Percentiles rank a stretch among this genome's conserved stretches.
These are phyloP conservation scores for Pilobolus umbonatus DNA, from an alignment of 192 early-diverging fungal species.

Conservation along the genomic window DNA sequence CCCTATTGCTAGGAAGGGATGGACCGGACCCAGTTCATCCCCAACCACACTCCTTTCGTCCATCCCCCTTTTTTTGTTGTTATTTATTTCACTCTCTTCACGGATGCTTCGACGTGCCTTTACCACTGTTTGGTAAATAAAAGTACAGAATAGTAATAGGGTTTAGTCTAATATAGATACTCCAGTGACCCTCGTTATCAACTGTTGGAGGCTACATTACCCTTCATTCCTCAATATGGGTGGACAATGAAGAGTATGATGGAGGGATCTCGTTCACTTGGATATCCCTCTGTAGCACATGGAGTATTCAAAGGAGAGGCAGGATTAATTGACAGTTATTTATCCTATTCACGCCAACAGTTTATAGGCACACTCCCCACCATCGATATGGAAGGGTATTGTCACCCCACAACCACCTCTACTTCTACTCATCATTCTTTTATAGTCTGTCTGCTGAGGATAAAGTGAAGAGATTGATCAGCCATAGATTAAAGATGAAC, in stretches of 20 bases:
- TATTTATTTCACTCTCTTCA: no score
- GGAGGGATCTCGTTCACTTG: slow-evolving; percentile 60
- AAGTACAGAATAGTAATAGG: no score
- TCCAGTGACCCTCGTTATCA: not conserved
- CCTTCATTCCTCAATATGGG: slow-evolving; percentile 63
- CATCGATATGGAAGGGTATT: slow-evolving; percentile 54
- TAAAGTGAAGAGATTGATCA: slow-evolving; percentile 56
- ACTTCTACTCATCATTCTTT: not conserved
- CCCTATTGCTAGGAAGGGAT: no score
- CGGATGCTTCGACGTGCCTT: no score
- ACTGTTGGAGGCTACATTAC: slow-evolving; percentile 55
- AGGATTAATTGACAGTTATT: slow-evolving; percentile 71
- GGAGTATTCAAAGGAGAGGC: slow-evolving; percentile 64
- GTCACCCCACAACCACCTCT: no score
- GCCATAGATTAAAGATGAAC: slow-evolving; percentile 64
- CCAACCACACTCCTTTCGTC: no score
- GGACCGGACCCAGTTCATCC: no score
- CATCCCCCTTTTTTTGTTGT: no score
- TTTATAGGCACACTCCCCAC: no score
- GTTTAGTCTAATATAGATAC: no score
- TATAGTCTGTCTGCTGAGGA: slow-evolving; percentile 40
- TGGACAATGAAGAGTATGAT: slow-evolving; percentile 69
- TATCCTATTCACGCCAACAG: slow-evolving; percentile 51
- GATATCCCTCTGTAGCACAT: slow-evolving; percentile 66
- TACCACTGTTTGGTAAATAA: no score